These are phyloP conservation scores for Malus hybrid DNA, from an alignment of 331 rosid species.

Conservation along the genomic window DNA sequence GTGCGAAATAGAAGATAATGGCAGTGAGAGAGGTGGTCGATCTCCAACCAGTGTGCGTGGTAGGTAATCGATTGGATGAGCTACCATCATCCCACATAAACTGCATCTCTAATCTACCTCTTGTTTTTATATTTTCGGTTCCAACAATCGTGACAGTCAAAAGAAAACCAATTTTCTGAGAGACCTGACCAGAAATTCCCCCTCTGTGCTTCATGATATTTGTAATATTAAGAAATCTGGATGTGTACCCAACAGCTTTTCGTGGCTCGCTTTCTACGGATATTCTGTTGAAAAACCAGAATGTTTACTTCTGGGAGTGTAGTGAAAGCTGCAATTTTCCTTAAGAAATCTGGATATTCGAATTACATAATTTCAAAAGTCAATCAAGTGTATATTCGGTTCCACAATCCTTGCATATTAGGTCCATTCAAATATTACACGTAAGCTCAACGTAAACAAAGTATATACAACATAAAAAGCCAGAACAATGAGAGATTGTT, in stretches of 20 bases:
- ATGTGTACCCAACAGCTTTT: conserved; percentile 27
- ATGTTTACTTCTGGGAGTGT: too few relatives aligned
- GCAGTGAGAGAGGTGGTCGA: conserved; percentile 63
- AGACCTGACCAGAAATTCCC: conserved; percentile 16
- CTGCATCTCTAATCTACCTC: conserved; percentile 9
- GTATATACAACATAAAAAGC: too few relatives aligned
- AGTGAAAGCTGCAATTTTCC: too few relatives aligned
- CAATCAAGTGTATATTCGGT: too few relatives aligned
- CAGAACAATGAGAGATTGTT: too few relatives aligned
- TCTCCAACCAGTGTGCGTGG: conserved; percentile 61
- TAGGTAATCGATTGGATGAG: conserved; percentile 36
- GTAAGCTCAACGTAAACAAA: too few relatives aligned
- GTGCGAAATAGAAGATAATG: conserved; percentile 66
- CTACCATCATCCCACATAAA: neutral
- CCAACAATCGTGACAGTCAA: conserved; percentile 9
- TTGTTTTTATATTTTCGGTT: conserved; percentile 1
- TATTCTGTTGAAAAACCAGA: conserved; percentile 10
- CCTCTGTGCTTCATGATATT: conserved; percentile 16
- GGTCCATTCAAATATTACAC: too few relatives aligned
- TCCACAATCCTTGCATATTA: too few relatives aligned
- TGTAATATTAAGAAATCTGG: conserved; percentile 40
- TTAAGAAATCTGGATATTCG: too few relatives aligned
- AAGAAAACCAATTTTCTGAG: conserved; percentile 8
- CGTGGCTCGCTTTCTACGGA: conserved; percentile 27
- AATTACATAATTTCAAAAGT: too few relatives aligned